Base-by-base conservation (phyloP, 108 stramenopile species). In the Stephanodiscus minutulus region DNA sequence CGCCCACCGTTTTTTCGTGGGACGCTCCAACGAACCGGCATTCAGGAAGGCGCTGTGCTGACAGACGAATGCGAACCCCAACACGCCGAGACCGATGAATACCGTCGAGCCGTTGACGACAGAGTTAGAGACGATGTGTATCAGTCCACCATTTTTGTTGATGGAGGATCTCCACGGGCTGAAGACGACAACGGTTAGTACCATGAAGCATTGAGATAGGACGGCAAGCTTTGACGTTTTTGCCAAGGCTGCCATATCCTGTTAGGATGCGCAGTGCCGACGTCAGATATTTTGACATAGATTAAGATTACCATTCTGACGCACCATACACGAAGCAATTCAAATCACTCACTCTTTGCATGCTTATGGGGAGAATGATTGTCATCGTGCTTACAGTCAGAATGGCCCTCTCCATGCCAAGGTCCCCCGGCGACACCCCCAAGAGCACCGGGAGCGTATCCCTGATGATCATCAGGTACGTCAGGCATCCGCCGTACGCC, bases 211-310 rank as follows among this genome's bases (percentile, higher is more conserved):
- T 46, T 81, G 64, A 41, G 72, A 76, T 2, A 74, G 12, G 31
- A 81, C 80, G 37, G 70, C 72, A 17, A 81, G 20, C 53, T 52
- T 47, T 2, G 73, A 74, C 35, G 80, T 81, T 44, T 77, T 86
- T 21, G 89, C 88, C 69, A 94, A 74, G 65, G 88, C 86, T 21
- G 93, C 93, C 89, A 94, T 88, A 66, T 94, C 93, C 79, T 82
- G 43, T 44, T 44, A 13, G 11, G 43, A 57, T 50, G 49, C 24
- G 13, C 15, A 7, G 22, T 15, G 7, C 29, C 5, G 25, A 35
- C 5, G 12, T 1, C 41, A 22, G 36, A 58, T 28, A 57, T 1
- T 15, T 20, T n/a, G n/a, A 63, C 9, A 27, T 24, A 15, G 1
- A 47, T 28, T 53, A 25, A 50, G 12, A 49, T 31, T 1, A 9